Conservation (phyloP, 1,139 yeast genomes). For the Diutina siamensis region DNA sequence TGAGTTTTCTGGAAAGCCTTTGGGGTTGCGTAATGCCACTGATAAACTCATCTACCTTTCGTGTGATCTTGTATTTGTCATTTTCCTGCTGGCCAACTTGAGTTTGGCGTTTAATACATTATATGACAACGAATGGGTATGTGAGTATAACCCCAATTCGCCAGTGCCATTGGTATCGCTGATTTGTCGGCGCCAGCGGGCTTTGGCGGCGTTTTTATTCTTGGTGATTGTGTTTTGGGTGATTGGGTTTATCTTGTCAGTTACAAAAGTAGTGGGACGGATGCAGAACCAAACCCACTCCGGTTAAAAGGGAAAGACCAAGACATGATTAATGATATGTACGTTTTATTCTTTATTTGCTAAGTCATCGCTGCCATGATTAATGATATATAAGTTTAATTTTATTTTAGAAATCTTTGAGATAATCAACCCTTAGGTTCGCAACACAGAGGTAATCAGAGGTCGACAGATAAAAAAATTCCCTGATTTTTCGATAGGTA, state of each 20-base stretch:
- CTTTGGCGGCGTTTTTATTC: constrained; percentile 68
- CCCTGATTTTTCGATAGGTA: too few relatives aligned
- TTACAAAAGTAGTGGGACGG: constrained; percentile 71
- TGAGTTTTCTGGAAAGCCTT: constrained; percentile 84
- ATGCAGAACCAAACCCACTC: background rate
- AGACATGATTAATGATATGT: too few relatives aligned
- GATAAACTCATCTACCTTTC: constrained; percentile 69
- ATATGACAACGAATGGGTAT: constrained; percentile 76
- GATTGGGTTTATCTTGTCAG: constrained; percentile 70
- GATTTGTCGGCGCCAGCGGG: constrained; percentile 73
- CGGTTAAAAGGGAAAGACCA: too few relatives aligned
- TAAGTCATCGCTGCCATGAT: too few relatives aligned
- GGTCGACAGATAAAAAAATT: too few relatives aligned
- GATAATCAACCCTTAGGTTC: too few relatives aligned
- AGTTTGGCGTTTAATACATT: constrained; percentile 78
- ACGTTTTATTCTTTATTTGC: too few relatives aligned
- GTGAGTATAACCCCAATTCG: constrained; percentile 24
- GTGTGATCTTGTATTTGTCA: constrained; percentile 76
- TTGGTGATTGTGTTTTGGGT: constrained; percentile 75
- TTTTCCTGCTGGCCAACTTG: constrained; percentile 85
- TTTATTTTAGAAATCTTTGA: too few relatives aligned
- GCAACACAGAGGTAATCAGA: too few relatives aligned
- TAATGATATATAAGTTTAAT: too few relatives aligned
- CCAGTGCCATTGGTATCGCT: constrained; percentile 9
- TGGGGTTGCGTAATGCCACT: constrained; percentile 76